A percentile compares a stretch with the other conserved stretches of the same genome.
phyloP scores from a whole-genome alignment of 352 stramenopile species.

The Blastocystis sp. region DNA sequence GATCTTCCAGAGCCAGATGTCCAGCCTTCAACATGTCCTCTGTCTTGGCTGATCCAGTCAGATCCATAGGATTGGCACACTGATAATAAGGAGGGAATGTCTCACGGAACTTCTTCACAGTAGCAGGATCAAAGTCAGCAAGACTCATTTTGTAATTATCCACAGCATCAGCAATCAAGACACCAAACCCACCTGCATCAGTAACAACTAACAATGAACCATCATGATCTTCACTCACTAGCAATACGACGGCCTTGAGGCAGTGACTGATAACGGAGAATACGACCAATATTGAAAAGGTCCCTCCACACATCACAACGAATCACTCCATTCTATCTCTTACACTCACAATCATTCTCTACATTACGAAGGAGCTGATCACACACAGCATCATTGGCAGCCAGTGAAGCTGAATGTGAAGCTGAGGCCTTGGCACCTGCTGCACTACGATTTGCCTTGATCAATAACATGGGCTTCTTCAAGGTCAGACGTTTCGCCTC shows the following conservation, averaged over 20 bases:
- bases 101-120: neutral
- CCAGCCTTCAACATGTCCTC: constrained; percentile 8
- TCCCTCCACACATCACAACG: constrained; percentile 37
- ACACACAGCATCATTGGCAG: constrained; percentile 44
- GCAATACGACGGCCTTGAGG: constrained; percentile 27
- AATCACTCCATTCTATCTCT: neutral
- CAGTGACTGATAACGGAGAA: constrained; percentile 32
- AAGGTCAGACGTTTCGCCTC: neutral
- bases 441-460: constrained; percentile 56
- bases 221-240: neutral
- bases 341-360: neutral
- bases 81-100: constrained; percentile 26
- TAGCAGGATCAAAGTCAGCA: constrained; percentile 13
- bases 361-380: constrained; percentile 38
- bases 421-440: constrained; percentile 56
- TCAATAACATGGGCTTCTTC: constrained; percentile 50
- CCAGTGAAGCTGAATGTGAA: constrained; percentile 61
- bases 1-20: constrained; percentile 12
- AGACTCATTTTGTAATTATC: constrained; percentile 50
- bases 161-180: constrained; percentile 35
- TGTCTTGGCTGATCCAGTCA: constrained; percentile 19
- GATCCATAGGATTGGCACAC: constrained; percentile 34
- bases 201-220: neutral
- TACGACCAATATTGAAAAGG: constrained; percentile 30
- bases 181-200: constrained; percentile 32